A percentile compares a stretch with the other conserved stretches of the same genome.
Evolutionary conservation across 495 filamentous ascomycete genomes (phyloP).

Genomic region (Xylaria nigripes): DNA sequence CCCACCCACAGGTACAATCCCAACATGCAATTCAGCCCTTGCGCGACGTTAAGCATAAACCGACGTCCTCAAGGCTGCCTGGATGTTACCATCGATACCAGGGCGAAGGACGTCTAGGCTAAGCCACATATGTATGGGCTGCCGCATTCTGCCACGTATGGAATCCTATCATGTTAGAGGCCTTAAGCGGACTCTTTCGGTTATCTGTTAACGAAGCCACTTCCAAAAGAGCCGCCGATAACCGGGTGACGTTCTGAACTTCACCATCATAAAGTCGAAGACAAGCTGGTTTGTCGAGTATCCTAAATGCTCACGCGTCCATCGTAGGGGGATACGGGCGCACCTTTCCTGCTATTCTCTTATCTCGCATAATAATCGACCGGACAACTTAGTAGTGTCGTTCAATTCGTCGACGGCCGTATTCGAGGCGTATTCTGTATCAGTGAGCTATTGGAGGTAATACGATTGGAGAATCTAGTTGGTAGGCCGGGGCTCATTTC

Average conservation of each 20-base stretch:
- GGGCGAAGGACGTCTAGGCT: not conserved
- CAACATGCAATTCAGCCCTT: slow-evolving; percentile 5
- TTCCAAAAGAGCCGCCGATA: not conserved
- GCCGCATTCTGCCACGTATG: slow-evolving; percentile 1
- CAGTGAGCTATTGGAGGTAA: not conserved
- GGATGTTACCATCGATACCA: not conserved
- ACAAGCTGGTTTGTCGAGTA: not conserved
- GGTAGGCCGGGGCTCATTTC: not conserved
- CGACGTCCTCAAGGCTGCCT: slow-evolving; percentile 3
- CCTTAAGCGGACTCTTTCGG: not conserved
- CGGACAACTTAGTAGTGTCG: not conserved
- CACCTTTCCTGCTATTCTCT: not conserved
- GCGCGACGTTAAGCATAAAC: slow-evolving; percentile 3
- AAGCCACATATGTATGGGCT: not conserved
- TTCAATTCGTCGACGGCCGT: not conserved
- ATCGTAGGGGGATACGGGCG: not conserved
- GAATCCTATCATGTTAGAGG: not conserved
- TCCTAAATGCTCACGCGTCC: not conserved
- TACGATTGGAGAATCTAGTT: not conserved
- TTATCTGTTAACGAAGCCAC: not conserved
- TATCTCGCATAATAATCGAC: not conserved
- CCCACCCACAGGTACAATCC: not conserved
- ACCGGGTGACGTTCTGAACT: not conserved
- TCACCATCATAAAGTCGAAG: not conserved
- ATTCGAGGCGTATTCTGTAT: not conserved